A percentile compares a stretch with the other conserved stretches of the same genome.
These are phyloP conservation scores for Myotisia sp. DNA, from an alignment of 2,329 filamentous ascomycete genomes.

Conservation along the genomic window DNA sequence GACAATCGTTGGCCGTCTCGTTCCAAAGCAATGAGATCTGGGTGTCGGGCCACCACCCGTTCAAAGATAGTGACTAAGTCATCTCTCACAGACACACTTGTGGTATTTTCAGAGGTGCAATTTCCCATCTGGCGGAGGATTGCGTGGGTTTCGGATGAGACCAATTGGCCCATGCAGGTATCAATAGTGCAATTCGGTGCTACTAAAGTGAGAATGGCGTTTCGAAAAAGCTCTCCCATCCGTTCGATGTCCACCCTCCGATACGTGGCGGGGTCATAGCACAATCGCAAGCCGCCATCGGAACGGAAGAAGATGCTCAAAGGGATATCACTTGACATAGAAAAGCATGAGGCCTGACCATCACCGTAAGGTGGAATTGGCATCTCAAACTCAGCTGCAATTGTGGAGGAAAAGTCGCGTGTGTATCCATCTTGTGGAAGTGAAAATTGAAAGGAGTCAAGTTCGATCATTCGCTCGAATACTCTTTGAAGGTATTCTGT, in stretches of 20 bases:
- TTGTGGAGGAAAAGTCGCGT: conserved; percentile 1
- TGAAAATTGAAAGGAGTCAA: conserved; percentile 38
- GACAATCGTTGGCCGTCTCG: not conserved
- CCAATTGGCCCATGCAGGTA: not conserved
- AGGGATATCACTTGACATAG: not conserved
- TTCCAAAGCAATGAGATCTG: not conserved
- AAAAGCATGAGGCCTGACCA: conserved; percentile 11
- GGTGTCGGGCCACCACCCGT: not conserved
- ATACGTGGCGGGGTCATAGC: not conserved
- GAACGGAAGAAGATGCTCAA: not conserved
- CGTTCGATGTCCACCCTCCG: not conserved
- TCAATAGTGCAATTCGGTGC: not conserved
- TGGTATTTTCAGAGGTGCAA: not conserved
- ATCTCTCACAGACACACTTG: not conserved
- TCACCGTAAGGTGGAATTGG: not conserved
- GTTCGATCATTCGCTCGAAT: conserved; percentile 37
- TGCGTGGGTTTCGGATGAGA: not conserved
- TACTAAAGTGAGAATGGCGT: not conserved
- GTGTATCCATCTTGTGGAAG: conserved; percentile 15
- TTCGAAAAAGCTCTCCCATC: not conserved
- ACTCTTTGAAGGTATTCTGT: conserved; percentile 31
- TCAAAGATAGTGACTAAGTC: conserved; percentile 4
- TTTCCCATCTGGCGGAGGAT: not conserved
- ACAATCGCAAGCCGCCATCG: not conserved
- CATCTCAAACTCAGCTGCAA: conserved; percentile 1